Evolutionary conservation across 75 land plant genomes (phyloP).

Genomic region (Cryptomeria japonica): DNA sequence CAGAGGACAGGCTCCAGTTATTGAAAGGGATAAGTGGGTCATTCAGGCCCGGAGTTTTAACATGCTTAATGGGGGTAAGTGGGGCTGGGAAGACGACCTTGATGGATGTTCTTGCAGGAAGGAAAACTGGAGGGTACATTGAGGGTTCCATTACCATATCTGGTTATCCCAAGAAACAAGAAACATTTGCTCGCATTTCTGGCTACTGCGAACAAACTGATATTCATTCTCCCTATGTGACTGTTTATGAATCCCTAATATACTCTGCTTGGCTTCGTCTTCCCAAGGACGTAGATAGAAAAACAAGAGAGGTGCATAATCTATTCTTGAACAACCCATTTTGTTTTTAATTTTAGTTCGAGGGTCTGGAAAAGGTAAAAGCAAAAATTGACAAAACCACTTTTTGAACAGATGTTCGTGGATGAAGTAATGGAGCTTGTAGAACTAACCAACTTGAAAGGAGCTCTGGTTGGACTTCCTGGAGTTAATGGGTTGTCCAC

Average conservation of each 20-base stretch:
- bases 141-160: slow-evolving; percentile 57
- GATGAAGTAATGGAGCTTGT: slow-evolving; percentile 88
- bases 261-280: too few species aligned
- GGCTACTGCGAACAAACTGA: too few species aligned
- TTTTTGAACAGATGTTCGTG: slow-evolving; percentile 63
- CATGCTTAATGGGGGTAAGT: slow-evolving; percentile 79
- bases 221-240: too few species aligned
- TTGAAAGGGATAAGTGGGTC: slow-evolving; percentile 60
- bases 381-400: neutral
- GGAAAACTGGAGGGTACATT: slow-evolving; percentile 82
- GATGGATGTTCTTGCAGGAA: slow-evolving; percentile 30
- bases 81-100: slow-evolving; percentile 17
- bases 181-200: too few species aligned
- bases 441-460: slow-evolving; percentile 52
- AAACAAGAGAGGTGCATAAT: slow-evolving; percentile 41
- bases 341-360: neutral
- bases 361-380: neutral
- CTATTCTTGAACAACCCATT: neutral
- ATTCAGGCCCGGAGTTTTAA: slow-evolving; percentile 75
- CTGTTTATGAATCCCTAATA: too few species aligned
- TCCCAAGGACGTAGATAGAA: slow-evolving; percentile 24
- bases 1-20: slow-evolving; percentile 55
- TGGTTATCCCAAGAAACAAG: slow-evolving; percentile 70
- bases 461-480: slow-evolving; percentile 76
- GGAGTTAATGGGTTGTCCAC: slow-evolving; percentile 82